phyloP scores from a whole-genome alignment of 2,329 filamentous ascomycete species.

The Alternaria longipes region DNA sequence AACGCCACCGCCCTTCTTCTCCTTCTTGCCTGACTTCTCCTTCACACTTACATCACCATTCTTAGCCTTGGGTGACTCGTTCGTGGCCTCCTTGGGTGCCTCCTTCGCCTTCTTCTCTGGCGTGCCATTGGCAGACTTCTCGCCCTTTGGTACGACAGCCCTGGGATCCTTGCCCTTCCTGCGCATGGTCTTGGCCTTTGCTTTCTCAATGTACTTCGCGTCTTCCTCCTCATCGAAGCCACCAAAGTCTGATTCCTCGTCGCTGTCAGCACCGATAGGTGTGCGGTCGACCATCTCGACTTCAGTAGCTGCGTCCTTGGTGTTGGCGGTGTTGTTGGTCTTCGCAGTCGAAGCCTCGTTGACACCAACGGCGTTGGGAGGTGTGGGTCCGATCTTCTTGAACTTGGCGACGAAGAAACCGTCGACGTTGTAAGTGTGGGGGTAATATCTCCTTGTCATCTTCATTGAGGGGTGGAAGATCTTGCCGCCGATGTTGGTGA shows the following conservation, averaged over 20 bases:
- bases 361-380: conserved; percentile 62
- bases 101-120: conserved; percentile 14
- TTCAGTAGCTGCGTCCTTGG: conserved; percentile 55
- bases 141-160: conserved; percentile 37
- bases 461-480: conserved; percentile 86
- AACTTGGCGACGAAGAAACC: conserved; percentile 99
- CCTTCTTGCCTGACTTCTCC: conserved; percentile 17
- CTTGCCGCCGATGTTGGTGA: conserved; percentile 90
- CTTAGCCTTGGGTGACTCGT: conserved; percentile 29
- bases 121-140: conserved; percentile 29
- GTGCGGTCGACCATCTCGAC: conserved; percentile 70
- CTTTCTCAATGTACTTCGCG: conserved; percentile 57
- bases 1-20: conserved; percentile 21
- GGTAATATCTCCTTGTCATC: conserved; percentile 49
- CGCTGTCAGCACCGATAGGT: conserved; percentile 64
- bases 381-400: conserved; percentile 86
- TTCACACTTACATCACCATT: conserved; percentile 28
- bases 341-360: conserved; percentile 36
- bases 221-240: conserved; percentile 63
- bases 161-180: conserved; percentile 61
- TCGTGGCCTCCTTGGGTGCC: conserved; percentile 10
- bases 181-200: conserved; percentile 54
- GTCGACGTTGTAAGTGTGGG: conserved; percentile 69
- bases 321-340: conserved; percentile 43
- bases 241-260: conserved; percentile 56